These are phyloP conservation scores for Skeletonema menzelii DNA, from an alignment of 108 stramenopile genomes.

Conservation along the genomic window DNA sequence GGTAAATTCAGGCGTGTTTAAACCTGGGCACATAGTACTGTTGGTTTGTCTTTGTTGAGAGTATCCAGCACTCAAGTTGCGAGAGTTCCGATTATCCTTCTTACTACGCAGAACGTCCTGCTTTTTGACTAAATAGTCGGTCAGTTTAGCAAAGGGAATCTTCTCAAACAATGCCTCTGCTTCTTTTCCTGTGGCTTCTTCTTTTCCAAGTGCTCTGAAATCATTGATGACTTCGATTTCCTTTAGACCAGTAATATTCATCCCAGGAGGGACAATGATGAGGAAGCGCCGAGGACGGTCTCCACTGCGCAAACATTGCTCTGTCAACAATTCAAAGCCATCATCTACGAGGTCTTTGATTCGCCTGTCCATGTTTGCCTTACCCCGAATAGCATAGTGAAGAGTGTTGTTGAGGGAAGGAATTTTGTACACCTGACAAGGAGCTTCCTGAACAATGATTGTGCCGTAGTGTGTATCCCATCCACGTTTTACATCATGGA, in stretches of 20 bases:
- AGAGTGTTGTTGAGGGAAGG: not conserved
- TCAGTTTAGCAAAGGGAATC: not conserved
- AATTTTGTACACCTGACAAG: not conserved
- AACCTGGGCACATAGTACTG: not conserved
- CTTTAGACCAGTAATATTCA: not conserved
- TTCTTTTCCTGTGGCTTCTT: not conserved
- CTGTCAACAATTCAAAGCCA: not conserved
- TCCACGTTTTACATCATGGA: not conserved
- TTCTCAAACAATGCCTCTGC: not conserved
- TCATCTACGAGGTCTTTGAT: not conserved
- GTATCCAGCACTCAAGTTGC: not conserved
- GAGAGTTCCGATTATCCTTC: not conserved
- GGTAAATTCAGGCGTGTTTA: not conserved
- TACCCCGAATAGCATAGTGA: not conserved
- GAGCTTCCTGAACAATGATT: not conserved
- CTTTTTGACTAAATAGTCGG: not conserved
- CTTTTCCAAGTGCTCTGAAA: not conserved
- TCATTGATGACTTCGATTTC: not conserved
- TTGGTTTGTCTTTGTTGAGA: not conserved
- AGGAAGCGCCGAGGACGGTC: not conserved
- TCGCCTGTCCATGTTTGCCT: not conserved
- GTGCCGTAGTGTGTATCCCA: not conserved
- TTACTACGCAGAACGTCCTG: not conserved
- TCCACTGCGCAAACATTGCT: not conserved
- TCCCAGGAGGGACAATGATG: not conserved